Percentiles rank a stretch among this genome's conserved stretches.
Evolutionary conservation across 1,139 yeast species (phyloP).

Genomic region (Yamadazyma kanchanaburiensis): DNA sequence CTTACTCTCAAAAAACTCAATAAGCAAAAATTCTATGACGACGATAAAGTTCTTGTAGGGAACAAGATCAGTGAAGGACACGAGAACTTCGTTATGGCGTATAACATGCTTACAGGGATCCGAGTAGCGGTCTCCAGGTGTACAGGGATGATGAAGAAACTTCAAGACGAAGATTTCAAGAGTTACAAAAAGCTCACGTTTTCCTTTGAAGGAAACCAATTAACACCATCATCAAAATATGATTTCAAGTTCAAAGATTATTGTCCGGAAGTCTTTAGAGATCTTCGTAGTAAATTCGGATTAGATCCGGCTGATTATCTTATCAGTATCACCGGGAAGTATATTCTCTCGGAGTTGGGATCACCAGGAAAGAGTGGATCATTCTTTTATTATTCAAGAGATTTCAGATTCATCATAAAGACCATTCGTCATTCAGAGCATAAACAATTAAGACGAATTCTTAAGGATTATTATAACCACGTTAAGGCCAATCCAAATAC

Average conservation of each 20-base stretch:
- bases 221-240: slow-evolving; percentile 89
- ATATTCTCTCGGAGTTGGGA: slow-evolving; percentile 85
- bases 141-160: slow-evolving; percentile 77
- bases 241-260: slow-evolving; percentile 97
- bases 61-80: slow-evolving; percentile 90
- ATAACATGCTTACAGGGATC: slow-evolving; percentile 95
- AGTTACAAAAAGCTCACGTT: slow-evolving; percentile 77
- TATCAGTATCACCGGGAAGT: slow-evolving; percentile 88
- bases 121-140: slow-evolving; percentile 92
- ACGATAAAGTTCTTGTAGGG: slow-evolving; percentile 69
- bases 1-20: slow-evolving; percentile 24
- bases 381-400: slow-evolving; percentile 91
- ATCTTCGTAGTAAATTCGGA: slow-evolving; percentile 72
- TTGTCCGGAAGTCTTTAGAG: slow-evolving; percentile 91
- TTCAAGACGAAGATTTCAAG: slow-evolving; percentile 67
- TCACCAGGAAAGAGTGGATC: slow-evolving; percentile 98
- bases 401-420: slow-evolving; percentile 89
- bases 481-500: slow-evolving; percentile 86
- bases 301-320: slow-evolving; percentile 95
- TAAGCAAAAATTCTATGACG: slow-evolving; percentile 45
- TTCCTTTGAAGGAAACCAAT: slow-evolving; percentile 82
- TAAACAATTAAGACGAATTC: slow-evolving; percentile 68
- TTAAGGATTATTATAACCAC: slow-evolving; percentile 77
- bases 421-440: slow-evolving; percentile 95
- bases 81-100: slow-evolving; percentile 89